Conservation (phyloP, 2,329 filamentous ascomycete species). For the Kalaharituber pfeilii region DNA sequence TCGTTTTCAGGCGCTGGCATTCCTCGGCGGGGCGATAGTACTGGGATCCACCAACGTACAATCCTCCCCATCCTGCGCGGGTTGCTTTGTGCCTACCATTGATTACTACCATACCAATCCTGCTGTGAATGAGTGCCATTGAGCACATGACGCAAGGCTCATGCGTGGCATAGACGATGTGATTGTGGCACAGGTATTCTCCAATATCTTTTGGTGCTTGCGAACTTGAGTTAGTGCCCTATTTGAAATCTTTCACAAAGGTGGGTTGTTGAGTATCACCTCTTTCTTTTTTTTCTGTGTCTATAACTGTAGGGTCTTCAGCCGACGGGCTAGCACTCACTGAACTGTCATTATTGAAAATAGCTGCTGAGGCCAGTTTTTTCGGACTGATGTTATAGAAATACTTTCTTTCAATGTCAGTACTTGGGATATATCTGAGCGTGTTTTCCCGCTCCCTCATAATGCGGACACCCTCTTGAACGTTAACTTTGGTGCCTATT, state of each 20-base stretch:
- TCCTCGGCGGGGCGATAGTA: constrained; percentile 1
- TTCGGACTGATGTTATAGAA: constrained; percentile 22
- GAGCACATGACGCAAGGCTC: constrained; percentile 94
- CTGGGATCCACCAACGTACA: constrained; percentile 53
- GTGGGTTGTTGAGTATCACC: background rate
- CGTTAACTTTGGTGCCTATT: constrained; percentile 21
- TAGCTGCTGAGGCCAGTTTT: constrained; percentile 7
- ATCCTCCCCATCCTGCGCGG: constrained; percentile 64
- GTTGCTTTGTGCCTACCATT: constrained; percentile 35
- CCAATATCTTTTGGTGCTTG: background rate
- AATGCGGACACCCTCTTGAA: background rate
- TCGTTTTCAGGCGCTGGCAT: constrained; percentile 1
- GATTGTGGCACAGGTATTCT: constrained; percentile 75
- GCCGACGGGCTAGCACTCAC: background rate
- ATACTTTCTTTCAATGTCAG: constrained; percentile 19
- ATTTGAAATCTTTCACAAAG: background rate
- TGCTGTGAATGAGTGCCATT: constrained; percentile 88
- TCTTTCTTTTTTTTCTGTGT: background rate
- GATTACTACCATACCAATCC: constrained; percentile 76
- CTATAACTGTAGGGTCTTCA: background rate
- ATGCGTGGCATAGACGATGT: constrained; percentile 87
- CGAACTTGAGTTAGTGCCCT: background rate
- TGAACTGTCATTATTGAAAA: background rate
- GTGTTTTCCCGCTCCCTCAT: background rate
- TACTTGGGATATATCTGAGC: background rate